A percentile compares a stretch with the other conserved stretches of the same genome.
Evolutionary conservation across 2,329 filamentous ascomycete genomes (phyloP).

Genomic region (Colletotrichum eleusines): DNA sequence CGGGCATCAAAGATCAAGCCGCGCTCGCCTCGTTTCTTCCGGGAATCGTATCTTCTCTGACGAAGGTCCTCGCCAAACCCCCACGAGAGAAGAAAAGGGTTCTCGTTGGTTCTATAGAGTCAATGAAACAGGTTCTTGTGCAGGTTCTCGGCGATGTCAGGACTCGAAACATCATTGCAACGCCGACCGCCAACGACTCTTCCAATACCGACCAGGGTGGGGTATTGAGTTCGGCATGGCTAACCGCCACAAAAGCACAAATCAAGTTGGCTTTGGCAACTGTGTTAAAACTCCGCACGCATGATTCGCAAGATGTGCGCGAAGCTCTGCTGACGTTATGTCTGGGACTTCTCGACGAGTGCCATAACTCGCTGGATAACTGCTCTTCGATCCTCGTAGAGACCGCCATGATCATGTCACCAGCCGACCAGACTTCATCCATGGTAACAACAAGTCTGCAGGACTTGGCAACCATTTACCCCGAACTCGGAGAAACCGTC

Average conservation of each 20-base stretch:
- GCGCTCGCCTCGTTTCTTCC: constrained; percentile 88
- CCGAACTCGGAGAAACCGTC: constrained; percentile 71
- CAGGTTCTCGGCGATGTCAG: constrained; percentile 70
- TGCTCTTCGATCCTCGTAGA: constrained; percentile 82
- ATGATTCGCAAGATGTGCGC: constrained; percentile 77
- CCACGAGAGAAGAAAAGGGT: constrained; percentile 69
- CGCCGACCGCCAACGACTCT: constrained; percentile 39
- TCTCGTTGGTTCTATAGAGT: constrained; percentile 70
- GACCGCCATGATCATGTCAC: constrained; percentile 78
- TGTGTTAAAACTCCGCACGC: constrained; percentile 79
- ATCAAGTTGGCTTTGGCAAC: constrained; percentile 85
- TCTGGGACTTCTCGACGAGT: constrained; percentile 81
- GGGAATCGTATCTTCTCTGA: constrained; percentile 84
- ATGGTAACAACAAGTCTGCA: constrained; percentile 64
- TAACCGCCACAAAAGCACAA: constrained; percentile 83
- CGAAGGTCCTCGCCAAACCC: constrained; percentile 79
- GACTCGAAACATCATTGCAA: constrained; percentile 60
- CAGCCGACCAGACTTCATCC: constrained; percentile 57
- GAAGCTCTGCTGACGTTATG: constrained; percentile 78
- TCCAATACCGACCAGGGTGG: constrained; percentile 50
- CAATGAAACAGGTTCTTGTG: constrained; percentile 67
- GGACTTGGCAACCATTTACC: constrained; percentile 72
- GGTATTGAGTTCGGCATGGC: constrained; percentile 71
- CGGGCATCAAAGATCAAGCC: constrained; percentile 76
- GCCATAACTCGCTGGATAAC: constrained; percentile 77